A percentile compares a stretch with the other conserved stretches of the same genome.
phyloP scores from a whole-genome alignment of 257 asterid genomes.

The Vinca minor region DNA sequence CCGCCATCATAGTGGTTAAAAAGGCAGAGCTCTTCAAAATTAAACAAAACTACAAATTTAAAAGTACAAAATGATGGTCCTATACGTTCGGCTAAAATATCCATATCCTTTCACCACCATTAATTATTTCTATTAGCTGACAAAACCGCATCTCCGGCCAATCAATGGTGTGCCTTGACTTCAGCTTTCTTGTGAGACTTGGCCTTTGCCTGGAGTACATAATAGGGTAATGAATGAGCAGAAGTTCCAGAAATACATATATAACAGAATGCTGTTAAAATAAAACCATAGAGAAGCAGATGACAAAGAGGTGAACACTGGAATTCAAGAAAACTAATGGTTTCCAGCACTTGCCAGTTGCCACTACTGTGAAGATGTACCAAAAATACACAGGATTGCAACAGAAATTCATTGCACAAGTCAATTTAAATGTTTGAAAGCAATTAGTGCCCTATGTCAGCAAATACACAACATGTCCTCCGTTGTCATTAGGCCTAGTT shows the following conservation, averaged over 20 bases:
- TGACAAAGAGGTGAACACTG: not conserved
- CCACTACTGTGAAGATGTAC: not conserved
- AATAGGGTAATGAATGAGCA: not conserved
- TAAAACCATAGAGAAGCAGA: not conserved
- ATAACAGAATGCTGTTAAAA: no score
- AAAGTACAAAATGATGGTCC: conserved; percentile 30
- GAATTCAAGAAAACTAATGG: not conserved
- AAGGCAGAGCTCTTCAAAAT: conserved; percentile 13
- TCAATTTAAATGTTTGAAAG: not conserved
- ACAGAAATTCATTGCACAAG: not conserved
- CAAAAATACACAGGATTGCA: not conserved
- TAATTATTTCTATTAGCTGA: conserved; percentile 27
- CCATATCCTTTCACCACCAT: conserved; percentile 17
- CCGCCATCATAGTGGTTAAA: conserved; percentile 7
- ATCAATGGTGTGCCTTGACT: conserved; percentile 58
- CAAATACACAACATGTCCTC: not conserved
- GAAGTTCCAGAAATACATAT: not conserved
- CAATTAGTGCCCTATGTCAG: not conserved
- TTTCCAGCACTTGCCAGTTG: not conserved
- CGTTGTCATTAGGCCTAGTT: not conserved
- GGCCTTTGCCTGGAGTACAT: conserved; percentile 32
- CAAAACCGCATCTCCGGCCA: conserved; percentile 15
- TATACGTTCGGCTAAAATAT: no score
- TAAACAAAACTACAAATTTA: conserved; percentile 14
- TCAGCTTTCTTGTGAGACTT: conserved; percentile 69